These are phyloP conservation scores for Lepidium sativum DNA, from an alignment of 345 rosid genomes.

Conservation along the genomic window DNA sequence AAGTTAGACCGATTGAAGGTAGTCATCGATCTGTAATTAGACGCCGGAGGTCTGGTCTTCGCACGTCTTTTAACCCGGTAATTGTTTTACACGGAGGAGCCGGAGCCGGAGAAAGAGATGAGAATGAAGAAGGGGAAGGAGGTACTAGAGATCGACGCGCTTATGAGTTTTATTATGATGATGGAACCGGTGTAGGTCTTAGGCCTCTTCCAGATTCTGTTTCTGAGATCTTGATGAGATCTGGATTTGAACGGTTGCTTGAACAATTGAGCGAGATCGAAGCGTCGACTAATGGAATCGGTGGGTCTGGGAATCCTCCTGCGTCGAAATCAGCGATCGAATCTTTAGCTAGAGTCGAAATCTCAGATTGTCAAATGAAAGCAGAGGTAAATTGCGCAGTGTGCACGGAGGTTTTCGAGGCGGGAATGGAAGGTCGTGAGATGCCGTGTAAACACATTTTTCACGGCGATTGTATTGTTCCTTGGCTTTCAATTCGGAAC, in stretches of 20 bases:
- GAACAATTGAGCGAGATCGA: conserved; percentile 62
- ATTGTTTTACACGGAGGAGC: conserved; percentile 53
- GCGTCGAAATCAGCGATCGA: conserved; percentile 70
- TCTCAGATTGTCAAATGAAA: conserved; percentile 27
- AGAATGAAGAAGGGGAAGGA: conserved; percentile 22
- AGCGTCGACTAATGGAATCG: conserved; percentile 29
- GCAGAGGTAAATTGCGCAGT: conserved; percentile 67
- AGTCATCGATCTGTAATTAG: conserved; percentile 17
- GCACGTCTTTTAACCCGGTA: conserved; percentile 59
- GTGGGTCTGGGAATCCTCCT: conserved; percentile 53
- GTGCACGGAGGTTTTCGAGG: conserved; percentile 59
- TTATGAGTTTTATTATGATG: conserved; percentile 61
- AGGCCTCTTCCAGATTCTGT: conserved; percentile 61
- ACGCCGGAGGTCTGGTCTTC: conserved; percentile 31
- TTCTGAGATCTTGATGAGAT: conserved; percentile 65
- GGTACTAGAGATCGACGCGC: conserved; percentile 19
- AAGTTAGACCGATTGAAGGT: conserved; percentile 28
- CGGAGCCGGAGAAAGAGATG: conserved; percentile 5
- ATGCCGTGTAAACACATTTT: conserved; percentile 77
- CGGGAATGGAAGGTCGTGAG: conserved; percentile 51
- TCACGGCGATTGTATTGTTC: conserved; percentile 62
- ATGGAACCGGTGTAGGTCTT: conserved; percentile 53
- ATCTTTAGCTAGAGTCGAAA: conserved; percentile 47
- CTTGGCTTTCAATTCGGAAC: conserved; percentile 61
- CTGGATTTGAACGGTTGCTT: conserved; percentile 58